phyloP scores from a whole-genome alignment of 2,329 filamentous ascomycete species.

The Cryphonectria parasitica region DNA sequence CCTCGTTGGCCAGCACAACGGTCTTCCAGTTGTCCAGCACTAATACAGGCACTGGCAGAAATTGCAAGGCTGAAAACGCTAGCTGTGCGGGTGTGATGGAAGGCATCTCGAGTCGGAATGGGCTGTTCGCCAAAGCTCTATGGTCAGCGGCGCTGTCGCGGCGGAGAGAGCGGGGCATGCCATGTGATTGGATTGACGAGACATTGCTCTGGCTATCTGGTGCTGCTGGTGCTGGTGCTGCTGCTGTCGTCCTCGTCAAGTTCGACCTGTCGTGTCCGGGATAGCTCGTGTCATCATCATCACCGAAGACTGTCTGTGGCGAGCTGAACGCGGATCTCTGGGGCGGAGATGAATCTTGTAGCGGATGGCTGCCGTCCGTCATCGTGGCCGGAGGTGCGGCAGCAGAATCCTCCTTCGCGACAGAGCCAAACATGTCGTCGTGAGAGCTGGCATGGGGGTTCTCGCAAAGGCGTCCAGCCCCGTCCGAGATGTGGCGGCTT shows the following conservation, averaged over 20 bases:
- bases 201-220: constrained; percentile 4
- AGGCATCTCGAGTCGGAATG: constrained; percentile 39
- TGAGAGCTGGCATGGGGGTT: constrained; percentile 20
- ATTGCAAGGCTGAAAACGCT: constrained; percentile 72
- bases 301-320: constrained; percentile 4
- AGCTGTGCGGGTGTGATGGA: constrained; percentile 56
- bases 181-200: constrained; percentile 7
- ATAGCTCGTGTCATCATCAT: not conserved
- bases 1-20: constrained; percentile 74
- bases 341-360: constrained; percentile 9
- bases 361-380: constrained; percentile 13
- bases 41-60: constrained; percentile 72
- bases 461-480: constrained; percentile 1
- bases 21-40: constrained; percentile 72
- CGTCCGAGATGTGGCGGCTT: not conserved
- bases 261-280: constrained; percentile 8
- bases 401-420: constrained; percentile 22
- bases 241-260: not conserved
- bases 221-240: not conserved
- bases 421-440: constrained; percentile 19
- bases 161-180: constrained; percentile 28
- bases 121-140: constrained; percentile 34
- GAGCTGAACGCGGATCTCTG: constrained; percentile 10
- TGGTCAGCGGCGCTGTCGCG: constrained; percentile 13
- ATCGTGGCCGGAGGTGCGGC: constrained; percentile 6